phyloP scores from a whole-genome alignment of 1,284 basidiomycete genomes.

The Salmacisia buchloeana region DNA sequence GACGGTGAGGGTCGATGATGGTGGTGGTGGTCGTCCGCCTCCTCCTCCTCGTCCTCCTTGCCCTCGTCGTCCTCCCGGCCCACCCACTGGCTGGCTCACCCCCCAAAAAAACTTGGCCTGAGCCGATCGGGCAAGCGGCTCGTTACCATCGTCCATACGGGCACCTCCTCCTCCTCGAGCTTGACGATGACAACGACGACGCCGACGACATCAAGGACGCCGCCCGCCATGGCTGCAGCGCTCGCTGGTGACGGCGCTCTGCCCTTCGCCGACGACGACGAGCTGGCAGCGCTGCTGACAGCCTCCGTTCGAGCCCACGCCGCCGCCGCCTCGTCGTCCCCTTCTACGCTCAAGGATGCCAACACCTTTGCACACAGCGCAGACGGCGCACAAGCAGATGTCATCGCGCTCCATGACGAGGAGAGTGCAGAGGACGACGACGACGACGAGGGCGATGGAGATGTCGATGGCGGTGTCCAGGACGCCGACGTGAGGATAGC shows the following conservation, averaged over 20 bases:
- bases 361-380: slow-evolving; percentile 11
- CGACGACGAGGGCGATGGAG: slow-evolving; percentile 19
- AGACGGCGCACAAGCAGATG: slow-evolving; percentile 27
- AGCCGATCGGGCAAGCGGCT: not conserved
- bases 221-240: too few relatives aligned
- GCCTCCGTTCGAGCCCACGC: slow-evolving; percentile 29
- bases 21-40: not conserved
- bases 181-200: not conserved
- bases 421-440: not conserved
- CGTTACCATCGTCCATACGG: too few relatives aligned
- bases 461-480: slow-evolving; percentile 15
- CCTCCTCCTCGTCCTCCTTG: not conserved
- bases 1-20: too few relatives aligned
- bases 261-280: slow-evolving; percentile 1
- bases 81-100: not conserved
- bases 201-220: not conserved
- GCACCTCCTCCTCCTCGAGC: not conserved
- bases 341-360: not conserved
- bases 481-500: slow-evolving; percentile 2
- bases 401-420: slow-evolving; percentile 22
- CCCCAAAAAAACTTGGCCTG: not conserved
- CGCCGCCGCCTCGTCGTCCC: not conserved
- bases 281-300: slow-evolving; percentile 23
- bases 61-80: not conserved
- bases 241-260: too few relatives aligned